Conservation (phyloP, 805 yeast genomes). For the Debaryomyces maramus region DNA sequence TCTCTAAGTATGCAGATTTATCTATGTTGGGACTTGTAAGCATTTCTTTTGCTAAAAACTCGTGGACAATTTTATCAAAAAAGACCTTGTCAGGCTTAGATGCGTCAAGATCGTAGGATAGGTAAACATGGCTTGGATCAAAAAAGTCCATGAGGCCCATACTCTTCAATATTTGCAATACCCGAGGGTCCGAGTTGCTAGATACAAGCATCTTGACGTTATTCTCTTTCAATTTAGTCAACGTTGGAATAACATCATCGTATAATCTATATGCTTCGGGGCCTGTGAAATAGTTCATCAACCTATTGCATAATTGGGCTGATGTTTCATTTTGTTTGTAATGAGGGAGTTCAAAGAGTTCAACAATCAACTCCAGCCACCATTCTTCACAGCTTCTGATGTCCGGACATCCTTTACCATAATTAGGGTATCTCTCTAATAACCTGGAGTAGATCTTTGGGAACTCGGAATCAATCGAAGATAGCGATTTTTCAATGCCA, state of each 20-base stretch:
- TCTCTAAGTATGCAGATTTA: constrained; percentile 16
- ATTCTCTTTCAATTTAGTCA: constrained; percentile 29
- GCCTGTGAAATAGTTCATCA: constrained; percentile 50
- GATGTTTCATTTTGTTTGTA: constrained; percentile 20
- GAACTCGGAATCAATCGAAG: constrained; percentile 25
- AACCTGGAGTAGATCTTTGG: constrained; percentile 36
- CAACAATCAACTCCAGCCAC: constrained; percentile 57
- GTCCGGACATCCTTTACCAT: constrained; percentile 47
- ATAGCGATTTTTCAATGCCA: constrained; percentile 37
- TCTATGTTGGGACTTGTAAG: constrained; percentile 12
- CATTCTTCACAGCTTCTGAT: constrained; percentile 39
- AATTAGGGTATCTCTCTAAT: constrained; percentile 52
- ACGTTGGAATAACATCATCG: constrained; percentile 52
- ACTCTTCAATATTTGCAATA: constrained; percentile 44
- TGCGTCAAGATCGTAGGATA: constrained; percentile 58
- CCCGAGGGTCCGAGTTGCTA: constrained; percentile 64
- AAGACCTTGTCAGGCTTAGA: constrained; percentile 54
- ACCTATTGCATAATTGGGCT: constrained; percentile 40
- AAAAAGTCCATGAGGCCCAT: constrained; percentile 47
- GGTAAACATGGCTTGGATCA: constrained; percentile 36
- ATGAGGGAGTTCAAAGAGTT: constrained; percentile 39
- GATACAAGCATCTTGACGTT: constrained; percentile 45
- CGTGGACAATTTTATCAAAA: constrained; percentile 26
- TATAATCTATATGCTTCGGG: constrained; percentile 52
- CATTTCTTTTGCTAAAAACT: background rate